These are phyloP conservation scores for Russula ochroleuca DNA, from an alignment of 768 basidiomycete species.

Conservation along the genomic window DNA sequence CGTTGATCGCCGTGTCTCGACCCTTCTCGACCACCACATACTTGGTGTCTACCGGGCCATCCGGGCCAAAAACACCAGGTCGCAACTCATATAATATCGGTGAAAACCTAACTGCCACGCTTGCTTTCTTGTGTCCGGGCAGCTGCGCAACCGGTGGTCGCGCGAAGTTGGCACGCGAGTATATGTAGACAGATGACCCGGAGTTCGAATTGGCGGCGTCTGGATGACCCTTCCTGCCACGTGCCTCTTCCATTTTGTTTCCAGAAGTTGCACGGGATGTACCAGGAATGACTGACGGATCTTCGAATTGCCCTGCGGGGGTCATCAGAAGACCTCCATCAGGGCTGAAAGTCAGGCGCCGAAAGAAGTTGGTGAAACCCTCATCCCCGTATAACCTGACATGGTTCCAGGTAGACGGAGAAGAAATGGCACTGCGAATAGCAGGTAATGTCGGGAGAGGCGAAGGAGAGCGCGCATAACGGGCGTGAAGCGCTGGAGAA, in stretches of 20 bases:
- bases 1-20: conserved; percentile 52
- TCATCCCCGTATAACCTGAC: conserved; percentile 94
- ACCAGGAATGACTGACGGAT: conserved; percentile 60
- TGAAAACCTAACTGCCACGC: conserved; percentile 90
- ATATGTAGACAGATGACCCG: conserved; percentile 80
- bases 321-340: conserved; percentile 92
- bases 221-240: conserved; percentile 58
- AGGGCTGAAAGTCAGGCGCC: conserved; percentile 88
- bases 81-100: conserved; percentile 92
- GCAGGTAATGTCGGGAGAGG: conserved; percentile 93
- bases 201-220: conserved; percentile 39
- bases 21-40: conserved; percentile 66
- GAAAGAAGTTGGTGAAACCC: conserved; percentile 92
- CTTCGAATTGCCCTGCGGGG: conserved; percentile 96
- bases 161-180: conserved; percentile 91
- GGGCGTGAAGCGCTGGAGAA: conserved; percentile 54
- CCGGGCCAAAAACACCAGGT: conserved; percentile 43
- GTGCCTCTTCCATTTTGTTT: conserved; percentile 36
- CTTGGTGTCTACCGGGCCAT: conserved; percentile 41
- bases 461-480: conserved; percentile 79
- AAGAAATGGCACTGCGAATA: conserved; percentile 61
- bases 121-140: conserved; percentile 94
- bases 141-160: conserved; percentile 90
- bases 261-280: conserved; percentile 34
- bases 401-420: conserved; percentile 53